phyloP scores from a whole-genome alignment of 2,329 filamentous ascomycete genomes.

The Tetracladium maxilliforme region DNA sequence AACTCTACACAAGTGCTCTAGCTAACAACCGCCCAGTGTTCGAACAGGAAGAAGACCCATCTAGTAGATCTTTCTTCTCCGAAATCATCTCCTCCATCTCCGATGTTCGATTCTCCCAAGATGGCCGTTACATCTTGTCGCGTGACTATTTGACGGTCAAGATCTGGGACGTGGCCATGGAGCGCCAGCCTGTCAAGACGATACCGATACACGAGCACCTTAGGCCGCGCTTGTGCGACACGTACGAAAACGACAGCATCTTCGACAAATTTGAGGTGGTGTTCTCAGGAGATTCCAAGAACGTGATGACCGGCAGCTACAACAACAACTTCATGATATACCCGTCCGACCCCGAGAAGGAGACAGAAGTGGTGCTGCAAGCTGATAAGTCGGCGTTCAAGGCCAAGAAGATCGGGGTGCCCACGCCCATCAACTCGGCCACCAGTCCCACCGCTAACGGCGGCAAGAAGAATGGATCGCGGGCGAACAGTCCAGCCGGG shows the following conservation, averaged over 20 bases:
- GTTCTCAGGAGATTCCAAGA: conserved; percentile 95
- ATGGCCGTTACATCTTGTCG: conserved; percentile 93
- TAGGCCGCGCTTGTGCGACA: conserved; percentile 85
- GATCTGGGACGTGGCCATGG: conserved; percentile 99
- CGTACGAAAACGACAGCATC: conserved; percentile 98
- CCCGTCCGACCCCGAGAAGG: conserved; percentile 86
- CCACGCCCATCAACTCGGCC: conserved; percentile 83
- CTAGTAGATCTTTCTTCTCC: conserved; percentile 95
- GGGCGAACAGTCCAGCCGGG: conserved; percentile 79
- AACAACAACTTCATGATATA: conserved; percentile 99
- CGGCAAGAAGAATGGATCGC: conserved; percentile 75
- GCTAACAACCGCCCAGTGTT: conserved; percentile 49
- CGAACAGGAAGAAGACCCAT: conserved; percentile 95
- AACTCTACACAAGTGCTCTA: no score
- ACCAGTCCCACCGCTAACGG: conserved; percentile 57
- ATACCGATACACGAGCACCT: conserved; percentile 98
- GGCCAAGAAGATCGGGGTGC: conserved; percentile 97
- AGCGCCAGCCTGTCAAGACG: conserved; percentile 91
- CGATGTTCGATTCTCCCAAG: conserved; percentile 91
- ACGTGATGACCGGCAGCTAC: conserved; percentile 99
- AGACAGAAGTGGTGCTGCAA: conserved; percentile 93
- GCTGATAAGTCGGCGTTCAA: conserved; percentile 99
- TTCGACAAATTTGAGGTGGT: conserved; percentile 99
- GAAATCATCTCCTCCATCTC: conserved; percentile 99
- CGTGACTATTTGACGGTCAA: conserved; percentile 98